phyloP scores from a whole-genome alignment of 129 eudicot species.

The Mikania micrantha region DNA sequence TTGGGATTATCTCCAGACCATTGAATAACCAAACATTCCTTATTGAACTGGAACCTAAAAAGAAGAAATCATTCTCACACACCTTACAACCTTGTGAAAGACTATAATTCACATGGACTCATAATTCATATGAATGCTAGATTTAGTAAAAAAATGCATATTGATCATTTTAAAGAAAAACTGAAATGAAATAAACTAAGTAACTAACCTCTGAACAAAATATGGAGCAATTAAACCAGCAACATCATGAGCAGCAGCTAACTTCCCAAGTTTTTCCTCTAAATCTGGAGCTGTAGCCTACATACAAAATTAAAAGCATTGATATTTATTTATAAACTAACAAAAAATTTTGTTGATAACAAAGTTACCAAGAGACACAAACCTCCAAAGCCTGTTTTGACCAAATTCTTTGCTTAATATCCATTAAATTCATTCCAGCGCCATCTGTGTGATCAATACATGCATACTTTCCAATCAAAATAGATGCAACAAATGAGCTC shows the following conservation, averaged over 20 bases:
- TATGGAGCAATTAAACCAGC: conserved; percentile 78
- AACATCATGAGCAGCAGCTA: conserved; percentile 91
- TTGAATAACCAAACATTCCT: conserved; percentile 69
- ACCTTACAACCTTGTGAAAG: conserved; percentile 18
- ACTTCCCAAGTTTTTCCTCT: conserved; percentile 77
- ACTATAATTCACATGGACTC: neutral
- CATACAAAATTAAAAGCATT: neutral
- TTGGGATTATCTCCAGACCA: conserved; percentile 99
- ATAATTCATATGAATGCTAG: neutral
- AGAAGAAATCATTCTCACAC: conserved; percentile 4
- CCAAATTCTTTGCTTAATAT: conserved; percentile 74
- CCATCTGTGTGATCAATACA: conserved; percentile 96
- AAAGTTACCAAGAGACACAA: neutral
- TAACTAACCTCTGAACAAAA: conserved; percentile 78
- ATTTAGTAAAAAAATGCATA: neutral
- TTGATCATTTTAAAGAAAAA: neutral
- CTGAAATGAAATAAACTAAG: conserved; percentile 30
- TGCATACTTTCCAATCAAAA: conserved; percentile 69
- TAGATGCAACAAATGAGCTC: conserved; percentile 81
- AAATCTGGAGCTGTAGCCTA: conserved; percentile 90
- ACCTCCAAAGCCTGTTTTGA: conserved; percentile 72
- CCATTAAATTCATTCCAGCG: conserved; percentile 95
- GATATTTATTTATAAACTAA: neutral
- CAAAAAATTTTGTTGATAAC: neutral
- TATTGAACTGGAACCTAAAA: conserved; percentile 76